A percentile compares a stretch with the other conserved stretches of the same genome.
Conservation (phyloP, 2,329 filamentous ascomycete species). For the Nannizziopsis barbatae region DNA sequence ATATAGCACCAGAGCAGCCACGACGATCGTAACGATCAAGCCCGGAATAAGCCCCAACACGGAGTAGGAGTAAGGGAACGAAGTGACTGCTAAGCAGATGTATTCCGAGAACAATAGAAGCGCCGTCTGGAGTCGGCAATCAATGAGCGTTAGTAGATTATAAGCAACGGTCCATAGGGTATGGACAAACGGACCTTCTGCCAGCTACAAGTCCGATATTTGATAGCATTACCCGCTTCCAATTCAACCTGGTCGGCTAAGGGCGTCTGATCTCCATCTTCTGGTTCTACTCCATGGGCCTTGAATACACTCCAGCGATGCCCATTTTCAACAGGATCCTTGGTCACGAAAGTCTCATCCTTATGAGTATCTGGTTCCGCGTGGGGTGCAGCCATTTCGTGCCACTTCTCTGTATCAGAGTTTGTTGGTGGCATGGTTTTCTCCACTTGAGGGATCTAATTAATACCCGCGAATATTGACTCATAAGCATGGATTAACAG, state of each 20-base stretch:
- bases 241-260: slow-evolving; percentile 60
- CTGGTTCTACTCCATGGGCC: background rate
- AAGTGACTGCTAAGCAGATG: slow-evolving; percentile 89
- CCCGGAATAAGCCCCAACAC: slow-evolving; percentile 77
- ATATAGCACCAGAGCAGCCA: slow-evolving; percentile 71
- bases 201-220: slow-evolving; percentile 91
- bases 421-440: no score
- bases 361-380: background rate
- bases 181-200: slow-evolving; percentile 51
- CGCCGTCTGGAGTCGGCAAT: slow-evolving; percentile 47
- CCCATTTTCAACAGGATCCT: background rate
- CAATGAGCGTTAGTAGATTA: background rate
- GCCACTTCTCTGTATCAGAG: background rate
- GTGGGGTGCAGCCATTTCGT: background rate
- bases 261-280: background rate
- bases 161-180: background rate
- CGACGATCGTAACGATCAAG: slow-evolving; percentile 67
- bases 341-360: no score
- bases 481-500: no score
- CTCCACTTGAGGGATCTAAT: no score
- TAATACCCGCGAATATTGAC: no score
- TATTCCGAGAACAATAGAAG: slow-evolving; percentile 88
- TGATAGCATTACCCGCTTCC: slow-evolving; percentile 67
- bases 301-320: background rate
- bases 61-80: slow-evolving; percentile 87